These are phyloP conservation scores for Colletotrichum sp. DNA, from an alignment of 2,329 filamentous ascomycete species.

Conservation along the genomic window DNA sequence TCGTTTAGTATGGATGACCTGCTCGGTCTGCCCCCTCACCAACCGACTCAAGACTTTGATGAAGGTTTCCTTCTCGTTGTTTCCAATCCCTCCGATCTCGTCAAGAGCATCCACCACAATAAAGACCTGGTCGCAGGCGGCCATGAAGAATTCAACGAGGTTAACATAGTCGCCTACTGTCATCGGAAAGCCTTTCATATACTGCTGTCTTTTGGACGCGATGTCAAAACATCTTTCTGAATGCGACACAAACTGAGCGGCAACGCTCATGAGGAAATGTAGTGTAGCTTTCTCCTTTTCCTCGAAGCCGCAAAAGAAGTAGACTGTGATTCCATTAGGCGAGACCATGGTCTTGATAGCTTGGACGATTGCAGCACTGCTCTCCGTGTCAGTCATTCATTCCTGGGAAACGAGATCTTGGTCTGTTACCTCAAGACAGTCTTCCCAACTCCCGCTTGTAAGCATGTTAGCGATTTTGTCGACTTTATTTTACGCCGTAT, in stretches of 20 bases:
- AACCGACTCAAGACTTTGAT: too few relatives aligned
- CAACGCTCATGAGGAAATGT: not conserved
- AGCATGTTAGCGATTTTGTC: too few relatives aligned
- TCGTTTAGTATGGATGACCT: too few relatives aligned
- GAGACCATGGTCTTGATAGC: too few relatives aligned
- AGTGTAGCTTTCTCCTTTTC: not conserved
- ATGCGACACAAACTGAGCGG: not conserved
- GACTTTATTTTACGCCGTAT: too few relatives aligned
- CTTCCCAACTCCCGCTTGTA: not conserved
- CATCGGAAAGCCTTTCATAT: not conserved
- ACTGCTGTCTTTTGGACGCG: not conserved
- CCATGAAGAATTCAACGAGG: not conserved
- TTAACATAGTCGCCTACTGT: accelerated
- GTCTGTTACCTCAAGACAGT: too few relatives aligned
- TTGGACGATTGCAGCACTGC: too few relatives aligned
- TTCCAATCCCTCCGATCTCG: not conserved
- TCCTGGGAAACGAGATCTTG: too few relatives aligned
- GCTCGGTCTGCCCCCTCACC: too few relatives aligned
- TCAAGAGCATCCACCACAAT: not conserved
- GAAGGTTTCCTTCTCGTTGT: too few relatives aligned
- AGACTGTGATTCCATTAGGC: not conserved
- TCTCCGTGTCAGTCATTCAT: too few relatives aligned
- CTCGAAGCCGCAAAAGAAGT: not conserved
- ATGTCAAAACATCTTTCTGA: not conserved
- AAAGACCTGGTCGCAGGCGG: not conserved